Base-by-base conservation (phyloP, 2,329 filamentous ascomycete genomes). In the Alternaria gaisen region DNA sequence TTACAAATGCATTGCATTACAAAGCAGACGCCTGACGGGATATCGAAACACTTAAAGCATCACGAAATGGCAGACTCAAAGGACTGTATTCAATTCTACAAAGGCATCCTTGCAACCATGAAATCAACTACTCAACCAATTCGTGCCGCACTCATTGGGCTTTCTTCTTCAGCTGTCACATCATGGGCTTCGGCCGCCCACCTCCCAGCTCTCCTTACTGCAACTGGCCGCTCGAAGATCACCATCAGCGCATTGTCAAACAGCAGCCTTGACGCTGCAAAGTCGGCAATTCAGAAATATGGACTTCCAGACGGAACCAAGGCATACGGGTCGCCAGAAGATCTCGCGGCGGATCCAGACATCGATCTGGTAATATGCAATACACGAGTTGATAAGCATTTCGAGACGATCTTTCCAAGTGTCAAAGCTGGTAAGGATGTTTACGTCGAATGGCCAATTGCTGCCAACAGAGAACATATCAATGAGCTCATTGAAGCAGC, bases 151-250 rank as follows among this genome's bases (percentile, higher is more conserved):
- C 80, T 89, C 26, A 81, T 88, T 58, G 87, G 87, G 43, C 85
- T 89, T 56, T 88, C 85, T 2, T 77, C 83, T 55, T 79, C 80
- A 1, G 83, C 84, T 48, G 79, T 79, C 20, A 82, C 81, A 5
- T 82, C 83, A 0, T 90, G 87, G 87, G 87, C 86, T 3, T 79
- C 78, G 18, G 65, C 69, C 24, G 86, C 84, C 3, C 87, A 90
- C 67, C 81, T 90, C 0, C 86, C 88, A 0, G 88, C 87, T 70
- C 83, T 90, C 3, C 84, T 84, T 0, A 72, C 70, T 7, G 65
- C 72, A 0, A 41, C 43, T 3, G 72, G 72, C 1, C 60, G 61
- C 6, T 53, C 71, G 1, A 73, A 79, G 6, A 83, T 83, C 64
- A 65, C 80, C 20, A 80, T 86, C 56, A 77, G 78, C 20, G 83